These are phyloP conservation scores for Xylaria polymorpha DNA, from an alignment of 2,329 filamentous ascomycete genomes.

Conservation along the genomic window DNA sequence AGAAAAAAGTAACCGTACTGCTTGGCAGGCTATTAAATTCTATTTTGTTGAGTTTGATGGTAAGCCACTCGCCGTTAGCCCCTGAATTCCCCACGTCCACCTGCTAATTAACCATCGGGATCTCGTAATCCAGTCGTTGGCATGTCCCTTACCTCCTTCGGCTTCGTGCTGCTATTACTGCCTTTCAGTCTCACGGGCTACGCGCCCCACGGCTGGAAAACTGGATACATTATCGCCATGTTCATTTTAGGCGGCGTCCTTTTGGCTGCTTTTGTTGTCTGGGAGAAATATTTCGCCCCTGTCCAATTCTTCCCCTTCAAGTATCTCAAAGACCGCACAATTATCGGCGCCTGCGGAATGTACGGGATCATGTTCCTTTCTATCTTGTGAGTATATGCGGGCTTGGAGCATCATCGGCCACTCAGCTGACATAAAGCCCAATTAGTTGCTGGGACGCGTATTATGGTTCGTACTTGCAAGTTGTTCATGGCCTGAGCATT, in stretches of 20 bases:
- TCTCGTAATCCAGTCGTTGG: constrained; percentile 55
- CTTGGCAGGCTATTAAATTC: constrained; percentile 60
- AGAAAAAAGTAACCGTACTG: constrained; percentile 53
- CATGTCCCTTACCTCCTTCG: constrained; percentile 62
- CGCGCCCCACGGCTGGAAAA: constrained; percentile 19
- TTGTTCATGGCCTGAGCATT: constrained; percentile 22
- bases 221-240: constrained; percentile 23
- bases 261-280: constrained; percentile 11
- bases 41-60: constrained; percentile 71
- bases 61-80: constrained; percentile 36
- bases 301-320: constrained; percentile 28
- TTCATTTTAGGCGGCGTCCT: constrained; percentile 8
- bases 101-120: constrained; percentile 2
- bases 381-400: constrained; percentile 7
- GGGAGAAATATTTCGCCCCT: constrained; percentile 23
- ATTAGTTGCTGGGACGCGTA: constrained; percentile 25
- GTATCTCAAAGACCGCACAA: constrained; percentile 21
- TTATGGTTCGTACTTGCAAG: constrained; percentile 22
- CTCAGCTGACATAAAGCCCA: background rate
- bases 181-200: constrained; percentile 18
- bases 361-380: constrained; percentile 26
- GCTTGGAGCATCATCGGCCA: background rate
- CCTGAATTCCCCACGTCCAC: background rate
- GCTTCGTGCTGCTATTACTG: constrained; percentile 44
- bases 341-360: constrained; percentile 16